Base-by-base conservation (phyloP, 208 protist species). In the Leishmania mexicana region DNA sequence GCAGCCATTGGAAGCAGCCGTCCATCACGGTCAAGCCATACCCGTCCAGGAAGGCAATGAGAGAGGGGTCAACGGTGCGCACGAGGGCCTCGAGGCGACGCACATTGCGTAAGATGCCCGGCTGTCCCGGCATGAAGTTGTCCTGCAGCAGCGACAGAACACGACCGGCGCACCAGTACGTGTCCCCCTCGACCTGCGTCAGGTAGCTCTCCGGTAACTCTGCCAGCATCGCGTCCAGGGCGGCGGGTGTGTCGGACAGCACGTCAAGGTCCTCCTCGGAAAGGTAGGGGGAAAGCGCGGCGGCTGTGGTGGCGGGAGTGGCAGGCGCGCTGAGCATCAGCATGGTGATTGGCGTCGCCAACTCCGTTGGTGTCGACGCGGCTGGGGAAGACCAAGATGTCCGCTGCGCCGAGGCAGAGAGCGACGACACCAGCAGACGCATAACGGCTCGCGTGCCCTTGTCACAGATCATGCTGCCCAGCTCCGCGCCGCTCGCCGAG, bases 1-100 rank as follows among this genome's bases (percentile, higher is more conserved):
- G 96, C 58, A 98, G 77, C 96, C 97, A 99, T 76, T 95, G 92
- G 82, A 97, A 98, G 83, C 95, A 96, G 51, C 89, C 95, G 57
- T 97, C 90, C 71, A 93, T 87, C 65, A 98, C 89, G 0, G 86
- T 76, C 54, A 97, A 76, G 15, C 88, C 86, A 47, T 89, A 53
- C 11, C 78, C 78, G 47, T 80, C 78, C 8, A 93, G 51, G 42
- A 89, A 81, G 35, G n/a, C 21, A 5, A 77, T 40, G 28, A 91
- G 74, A 35, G 75, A 76, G 0, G 80, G 73, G 60, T 79, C 78
- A 5, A 87, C 83, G 3, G 53, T 40, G 1, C 68, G 62, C 13
- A 96, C 51, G 40, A 96, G 42, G 40, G 62, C 38, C 77, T 97
- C 92, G 10, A 98, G 87, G 42, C 89, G 87, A 24, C 83, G 79